Base-by-base conservation (phyloP, 768 basidiomycete species). In the Mycena venus region DNA sequence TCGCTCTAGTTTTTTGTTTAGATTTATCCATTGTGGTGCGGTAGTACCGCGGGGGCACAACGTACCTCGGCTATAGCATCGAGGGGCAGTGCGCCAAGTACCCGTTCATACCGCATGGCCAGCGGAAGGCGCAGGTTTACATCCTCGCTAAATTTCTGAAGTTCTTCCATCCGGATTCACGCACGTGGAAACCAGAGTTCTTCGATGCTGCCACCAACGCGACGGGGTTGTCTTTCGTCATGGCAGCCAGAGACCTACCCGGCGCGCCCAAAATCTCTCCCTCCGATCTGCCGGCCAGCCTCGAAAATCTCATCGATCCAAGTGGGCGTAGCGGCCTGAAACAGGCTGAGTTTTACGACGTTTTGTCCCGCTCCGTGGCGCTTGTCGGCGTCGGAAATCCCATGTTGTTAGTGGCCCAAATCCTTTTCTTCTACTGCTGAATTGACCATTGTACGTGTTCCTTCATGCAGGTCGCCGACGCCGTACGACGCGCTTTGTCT, bases 401-500 rank as follows among this genome's bases (percentile, higher is more conserved):
- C 27, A 2, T 15, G 17, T n/a, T 47, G 61, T 59, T 21, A n/a
- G 49, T 29, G n/a, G 23, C n/a, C n/a, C n/a, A n/a, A n/a, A n/a
- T 49, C 36, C 14, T 38, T 11, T 49, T 6, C 8, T 23, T 25
- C 47, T n/a, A n/a, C n/a, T n/a, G n/a, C n/a, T n/a, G n/a, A n/a
- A n/a, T n/a, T n/a, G n/a, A n/a, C n/a, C n/a, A 25, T 15, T 44
- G 42, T 44, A 32, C 11, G 31, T 21, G 25, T 15, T 4, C 17
- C 40, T 14, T 36, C 4, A 2, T 42, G 10, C 68, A 78, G 77
- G 36, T 78, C 77, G 4, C 79, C 79, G 23, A 78, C 72, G 3
- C 84, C 84, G 0, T 84, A 83, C 49, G 81, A 84, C 47, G 81
- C 82, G n/a, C 72, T 85, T 7, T 86, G 85, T 68, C 75, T 81